Evolutionary conservation across 2,329 filamentous ascomycete species (phyloP).

Genomic region (Leptographium radiaticola): DNA sequence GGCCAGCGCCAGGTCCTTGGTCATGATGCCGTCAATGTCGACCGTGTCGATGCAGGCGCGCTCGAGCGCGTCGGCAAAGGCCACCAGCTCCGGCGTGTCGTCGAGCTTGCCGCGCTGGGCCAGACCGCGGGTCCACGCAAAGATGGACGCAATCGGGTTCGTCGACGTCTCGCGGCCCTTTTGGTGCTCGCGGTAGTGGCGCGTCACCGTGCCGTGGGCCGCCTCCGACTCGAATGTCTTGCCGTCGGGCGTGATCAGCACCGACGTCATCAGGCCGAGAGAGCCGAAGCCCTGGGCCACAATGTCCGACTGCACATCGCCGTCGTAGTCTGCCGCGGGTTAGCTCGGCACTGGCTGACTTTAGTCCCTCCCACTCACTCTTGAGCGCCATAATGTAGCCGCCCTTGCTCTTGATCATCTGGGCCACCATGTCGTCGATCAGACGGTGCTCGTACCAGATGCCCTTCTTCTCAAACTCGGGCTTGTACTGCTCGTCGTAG

Average conservation of each 20-base stretch:
- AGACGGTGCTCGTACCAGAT: constrained; percentile 99
- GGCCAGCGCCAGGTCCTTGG: constrained; percentile 93
- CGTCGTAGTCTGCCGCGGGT: constrained; percentile 74
- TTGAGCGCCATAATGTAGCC: constrained; percentile 97
- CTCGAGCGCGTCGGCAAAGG: constrained; percentile 86
- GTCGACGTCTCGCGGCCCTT: constrained; percentile 95
- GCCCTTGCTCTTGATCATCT: constrained; percentile 98
- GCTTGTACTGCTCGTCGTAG: constrained; percentile 78
- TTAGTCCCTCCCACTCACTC: constrained; percentile 48
- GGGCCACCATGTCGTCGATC: constrained; percentile 99
- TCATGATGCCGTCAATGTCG: constrained; percentile 92
- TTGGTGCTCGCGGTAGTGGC: constrained; percentile 97
- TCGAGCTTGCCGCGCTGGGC: constrained; percentile 89
- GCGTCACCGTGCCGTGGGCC: constrained; percentile 94
- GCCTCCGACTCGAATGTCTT: constrained; percentile 97
- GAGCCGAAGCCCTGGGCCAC: constrained; percentile 97
- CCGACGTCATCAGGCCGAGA: constrained; percentile 95
- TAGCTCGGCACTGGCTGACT: not conserved
- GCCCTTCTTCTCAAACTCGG: constrained; percentile 75
- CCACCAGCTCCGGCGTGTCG: constrained; percentile 77
- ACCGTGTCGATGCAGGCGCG: constrained; percentile 90
- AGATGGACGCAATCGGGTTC: constrained; percentile 98
- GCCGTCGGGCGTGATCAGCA: constrained; percentile 91
- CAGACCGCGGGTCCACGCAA: constrained; percentile 94
- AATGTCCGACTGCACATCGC: constrained; percentile 96